Evolutionary conservation across 163 green algal species (phyloP), one percentile per base, ranked within the genome.

Genomic region (Volvox carteri): DNA sequence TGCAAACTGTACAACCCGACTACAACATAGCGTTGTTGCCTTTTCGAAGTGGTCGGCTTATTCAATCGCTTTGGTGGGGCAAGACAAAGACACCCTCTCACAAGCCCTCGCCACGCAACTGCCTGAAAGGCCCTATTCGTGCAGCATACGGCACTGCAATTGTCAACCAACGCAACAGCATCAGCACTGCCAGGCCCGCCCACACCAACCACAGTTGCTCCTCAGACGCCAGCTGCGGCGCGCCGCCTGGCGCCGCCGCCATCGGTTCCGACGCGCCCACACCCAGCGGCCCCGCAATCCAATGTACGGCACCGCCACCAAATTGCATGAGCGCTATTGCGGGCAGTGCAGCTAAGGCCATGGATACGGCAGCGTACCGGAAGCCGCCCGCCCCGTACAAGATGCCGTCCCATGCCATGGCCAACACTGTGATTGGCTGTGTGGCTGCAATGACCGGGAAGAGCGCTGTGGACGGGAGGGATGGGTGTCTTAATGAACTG

Each of bases 391-490:
- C 88, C 4, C 96, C 96, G 84, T 95, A 97, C 77, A 98, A 78
- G 4, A 97, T 86, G 9, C 96, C 96, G 79, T 98, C 96, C 88
- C 92, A 93, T 28, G 95, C 91, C 92, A 98, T 98, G 0, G 96
- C 96, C 12, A 97, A 74, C 0, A 96, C 92, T 44, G 95, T 98
- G 78, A 98, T 67, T 0, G 96, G 96, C 91, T 98, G 96, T 4
- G 89, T 94, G 4, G 91, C 25, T 0, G 94, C 86, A 12, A 98
- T 92, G 33, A 92, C 86, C 4, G 93, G 93, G 70, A 97, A 92
- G 14, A 98, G 35, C n/a, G 37, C 90, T 92, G 88, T 14, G 39
- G 46, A 52, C 35, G 30, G 48, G 50, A 52, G 70, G 33, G 48
- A 50, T 28, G 12, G 25, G 60, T 72, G 60, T 33, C 11, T 11